Evolutionary conservation across 768 basidiomycete genomes (phyloP), one percentile per base, ranked within the genome.

Genomic region (Clathrus columnatus): DNA sequence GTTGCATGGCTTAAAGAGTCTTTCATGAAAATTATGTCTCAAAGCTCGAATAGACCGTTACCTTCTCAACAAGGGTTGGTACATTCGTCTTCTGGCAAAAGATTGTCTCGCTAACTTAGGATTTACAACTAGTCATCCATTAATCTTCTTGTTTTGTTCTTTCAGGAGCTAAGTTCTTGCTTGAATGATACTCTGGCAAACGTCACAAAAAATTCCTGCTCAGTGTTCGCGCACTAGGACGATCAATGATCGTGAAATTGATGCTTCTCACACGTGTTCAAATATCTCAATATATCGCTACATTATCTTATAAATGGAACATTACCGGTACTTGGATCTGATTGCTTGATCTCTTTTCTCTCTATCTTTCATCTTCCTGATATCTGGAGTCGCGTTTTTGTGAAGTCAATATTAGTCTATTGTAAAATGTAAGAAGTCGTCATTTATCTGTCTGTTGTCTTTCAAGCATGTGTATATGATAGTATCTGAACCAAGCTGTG

Each of bases 71-170:
- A 83, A 75, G 54, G 95, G 94, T 56, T 88, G 92, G 57, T 95
- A 98, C 77, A 74, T 99, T 74, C 87, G 98, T 72, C 85, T 99
- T 50, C 89, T 99, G 59, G 96, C 96, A 32, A 92, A 98, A 68
- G 96, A 96, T 57, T 95, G 96, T 75, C 89, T 99, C 61, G 95
- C 98, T 67, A 99, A 99, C 82, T 78, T 99, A 68, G 95, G 95
- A 53, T 98, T 95, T 72, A 95, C 92, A 41, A 98, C 95, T 63
- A 96, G 95, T 56, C 95, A 99, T 73, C 95, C 96, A 30, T 98
- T 95, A 44, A 97, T 94, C 73, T 95, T 99, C 75, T 98, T 99
- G 96, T 98, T 95, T 17, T 98, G 94, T 79, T 99, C 96, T 43
- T 99, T 99, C 79, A 74, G 91, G 68, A 99, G 98, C 81, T 96